phyloP scores from a whole-genome alignment of 2,329 filamentous ascomycete species.

The Purpureocillium takamizusanense region DNA sequence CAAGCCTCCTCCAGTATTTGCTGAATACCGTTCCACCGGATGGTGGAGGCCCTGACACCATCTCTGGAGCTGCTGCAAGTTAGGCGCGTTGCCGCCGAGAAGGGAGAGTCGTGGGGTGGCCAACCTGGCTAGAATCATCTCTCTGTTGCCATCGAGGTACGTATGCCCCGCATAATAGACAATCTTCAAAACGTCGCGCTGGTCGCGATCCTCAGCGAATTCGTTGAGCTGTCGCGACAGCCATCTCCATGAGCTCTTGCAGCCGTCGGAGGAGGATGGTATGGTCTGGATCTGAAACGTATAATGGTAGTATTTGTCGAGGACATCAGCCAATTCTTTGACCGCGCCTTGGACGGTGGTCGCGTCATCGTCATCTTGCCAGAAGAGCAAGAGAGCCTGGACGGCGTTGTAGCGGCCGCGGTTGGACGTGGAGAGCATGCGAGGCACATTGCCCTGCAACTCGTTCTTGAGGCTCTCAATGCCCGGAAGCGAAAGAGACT shows the following conservation, averaged over 20 bases:
- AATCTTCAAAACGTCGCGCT: conserved; percentile 48
- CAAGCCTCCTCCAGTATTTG: conserved; percentile 45
- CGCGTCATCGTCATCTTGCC: conserved; percentile 44
- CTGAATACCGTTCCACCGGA: conserved; percentile 48
- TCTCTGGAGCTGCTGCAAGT: conserved; percentile 33
- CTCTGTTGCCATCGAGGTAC: conserved; percentile 43
- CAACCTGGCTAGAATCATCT: conserved; percentile 50
- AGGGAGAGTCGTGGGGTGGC: conserved; percentile 7
- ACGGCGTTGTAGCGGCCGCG: conserved; percentile 45
- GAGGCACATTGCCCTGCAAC: conserved; percentile 40
- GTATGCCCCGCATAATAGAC: conserved; percentile 49
- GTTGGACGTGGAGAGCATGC: conserved; percentile 38
- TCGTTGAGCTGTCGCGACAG: conserved; percentile 40
- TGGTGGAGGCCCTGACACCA: conserved; percentile 32
- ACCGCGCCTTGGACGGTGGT: conserved; percentile 29
- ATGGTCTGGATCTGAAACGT: conserved; percentile 38
- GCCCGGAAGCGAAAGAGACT: conserved; percentile 37
- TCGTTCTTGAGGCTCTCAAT: conserved; percentile 43
- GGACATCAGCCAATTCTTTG: conserved; percentile 38
- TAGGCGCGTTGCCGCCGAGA: conserved; percentile 6
- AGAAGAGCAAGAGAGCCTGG: conserved; percentile 43
- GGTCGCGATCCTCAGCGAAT: conserved; percentile 44
- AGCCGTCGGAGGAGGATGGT: conserved; percentile 36
- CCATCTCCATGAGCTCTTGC: conserved; percentile 44
- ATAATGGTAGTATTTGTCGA: conserved; percentile 45